These are phyloP conservation scores for Picochlorum sp. DNA, from an alignment of 139 green algal genomes.

Conservation along the genomic window DNA sequence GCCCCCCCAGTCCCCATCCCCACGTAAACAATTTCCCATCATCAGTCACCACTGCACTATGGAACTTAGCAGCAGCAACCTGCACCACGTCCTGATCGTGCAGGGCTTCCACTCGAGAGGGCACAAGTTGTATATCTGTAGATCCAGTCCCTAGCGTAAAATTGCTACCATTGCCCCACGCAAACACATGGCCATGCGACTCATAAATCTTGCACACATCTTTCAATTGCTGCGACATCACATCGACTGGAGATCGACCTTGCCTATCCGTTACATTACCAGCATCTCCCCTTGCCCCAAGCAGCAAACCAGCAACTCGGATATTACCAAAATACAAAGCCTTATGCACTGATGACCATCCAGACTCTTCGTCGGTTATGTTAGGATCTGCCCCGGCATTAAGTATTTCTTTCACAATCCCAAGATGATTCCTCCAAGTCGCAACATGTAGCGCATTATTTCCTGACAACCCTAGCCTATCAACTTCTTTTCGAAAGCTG, in stretches of 20 bases:
- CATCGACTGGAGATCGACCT: conserved; percentile 41
- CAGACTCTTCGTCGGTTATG: conserved; percentile 48
- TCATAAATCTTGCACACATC: conserved; percentile 11
- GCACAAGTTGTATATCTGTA: conserved; percentile 15
- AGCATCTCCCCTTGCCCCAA: conserved; percentile 35
- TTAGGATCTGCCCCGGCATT: conserved; percentile 29
- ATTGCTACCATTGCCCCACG: conserved; percentile 85
- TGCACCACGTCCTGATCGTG: conserved; percentile 21
- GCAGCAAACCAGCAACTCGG: conserved; percentile 40
- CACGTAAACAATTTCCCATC: conserved; percentile 71
- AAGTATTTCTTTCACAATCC: conserved; percentile 38
- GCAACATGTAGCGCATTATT: conserved; percentile 14
- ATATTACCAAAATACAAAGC: conserved; percentile 82
- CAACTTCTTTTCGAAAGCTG: not conserved
- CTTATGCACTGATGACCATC: conserved; percentile 73
- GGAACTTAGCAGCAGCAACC: conserved; percentile 76
- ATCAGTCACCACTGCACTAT: conserved; percentile 56
- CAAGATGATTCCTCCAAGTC: conserved; percentile 46
- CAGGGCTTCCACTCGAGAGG: conserved; percentile 49
- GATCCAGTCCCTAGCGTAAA: conserved; percentile 83
- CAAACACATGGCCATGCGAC: conserved; percentile 42
- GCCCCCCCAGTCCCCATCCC: conserved; percentile 74
- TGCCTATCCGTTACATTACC: conserved; percentile 31
- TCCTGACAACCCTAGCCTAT: not conserved
- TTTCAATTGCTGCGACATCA: conserved; percentile 55